phyloP scores from a whole-genome alignment of 2,329 filamentous ascomycete genomes.

The Aureobasidium leucospermi region DNA sequence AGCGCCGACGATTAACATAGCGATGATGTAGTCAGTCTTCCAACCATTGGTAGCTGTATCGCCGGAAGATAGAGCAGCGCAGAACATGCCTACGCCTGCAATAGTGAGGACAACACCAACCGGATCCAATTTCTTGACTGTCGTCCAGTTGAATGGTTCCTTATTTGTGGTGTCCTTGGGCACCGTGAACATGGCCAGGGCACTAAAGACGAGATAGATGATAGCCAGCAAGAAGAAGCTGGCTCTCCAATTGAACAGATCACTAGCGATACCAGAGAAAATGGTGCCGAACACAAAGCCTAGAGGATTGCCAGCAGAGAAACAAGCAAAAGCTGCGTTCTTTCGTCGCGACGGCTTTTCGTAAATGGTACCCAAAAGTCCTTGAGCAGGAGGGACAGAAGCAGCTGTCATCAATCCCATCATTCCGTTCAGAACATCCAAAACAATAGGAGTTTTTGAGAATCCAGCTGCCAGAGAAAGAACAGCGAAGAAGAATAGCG shows the following conservation, averaged over 20 bases:
- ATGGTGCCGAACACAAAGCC: constrained; percentile 53
- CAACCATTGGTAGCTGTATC: constrained; percentile 55
- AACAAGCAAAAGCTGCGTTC: constrained; percentile 58
- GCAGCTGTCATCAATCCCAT: constrained; percentile 59
- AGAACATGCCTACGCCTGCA: constrained; percentile 59
- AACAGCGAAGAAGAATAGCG: constrained; percentile 52
- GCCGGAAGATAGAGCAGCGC: constrained; percentile 50
- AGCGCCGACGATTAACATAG: constrained; percentile 53
- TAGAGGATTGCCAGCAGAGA: constrained; percentile 51
- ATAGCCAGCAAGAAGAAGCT: constrained; percentile 56
- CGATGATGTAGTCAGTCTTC: constrained; percentile 55
- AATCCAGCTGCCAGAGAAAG: constrained; percentile 54
- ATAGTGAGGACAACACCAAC: constrained; percentile 55
- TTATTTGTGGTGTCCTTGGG: constrained; percentile 47
- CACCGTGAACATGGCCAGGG: constrained; percentile 54
- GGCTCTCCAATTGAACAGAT: constrained; percentile 57
- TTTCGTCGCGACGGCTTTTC: constrained; percentile 54
- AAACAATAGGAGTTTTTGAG: constrained; percentile 48
- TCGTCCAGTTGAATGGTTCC: constrained; percentile 37
- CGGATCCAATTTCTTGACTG: constrained; percentile 53
- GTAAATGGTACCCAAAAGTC: constrained; percentile 57
- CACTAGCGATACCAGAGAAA: constrained; percentile 54
- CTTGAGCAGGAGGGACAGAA: constrained; percentile 57
- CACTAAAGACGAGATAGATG: constrained; percentile 53
- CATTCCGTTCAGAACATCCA: constrained; percentile 57